Percentiles rank a stretch among this genome's conserved stretches.
Evolutionary conservation across 495 filamentous ascomycete species (phyloP).

Genomic region (Lasiosphaeria miniovina): DNA sequence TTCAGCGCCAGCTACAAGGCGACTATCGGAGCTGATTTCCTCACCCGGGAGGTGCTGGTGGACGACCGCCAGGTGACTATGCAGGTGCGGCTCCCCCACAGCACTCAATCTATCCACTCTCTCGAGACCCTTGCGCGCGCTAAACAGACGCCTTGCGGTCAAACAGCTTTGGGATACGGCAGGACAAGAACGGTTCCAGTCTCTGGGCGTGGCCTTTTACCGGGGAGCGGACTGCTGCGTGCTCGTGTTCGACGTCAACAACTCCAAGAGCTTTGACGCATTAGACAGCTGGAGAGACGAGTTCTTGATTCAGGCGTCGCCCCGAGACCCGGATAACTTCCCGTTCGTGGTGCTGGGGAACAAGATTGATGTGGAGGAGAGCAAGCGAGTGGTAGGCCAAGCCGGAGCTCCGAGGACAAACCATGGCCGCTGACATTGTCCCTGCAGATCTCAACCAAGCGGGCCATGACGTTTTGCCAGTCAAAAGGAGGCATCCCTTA

Average conservation of each 20-base stretch:
- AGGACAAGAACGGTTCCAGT: slow-evolving; percentile 97
- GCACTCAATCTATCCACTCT: background rate
- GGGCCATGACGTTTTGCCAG: slow-evolving; percentile 95
- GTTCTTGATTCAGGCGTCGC: slow-evolving; percentile 95
- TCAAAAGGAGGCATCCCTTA: slow-evolving; percentile 96
- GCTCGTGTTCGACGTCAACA: slow-evolving; percentile 97
- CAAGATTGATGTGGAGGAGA: slow-evolving; percentile 98
- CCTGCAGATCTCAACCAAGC: slow-evolving; percentile 78
- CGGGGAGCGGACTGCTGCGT: slow-evolving; percentile 98
- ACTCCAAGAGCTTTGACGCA: slow-evolving; percentile 97
- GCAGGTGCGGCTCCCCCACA: slow-evolving; percentile 65
- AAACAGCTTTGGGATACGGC: slow-evolving; percentile 94
- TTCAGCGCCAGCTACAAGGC: slow-evolving; percentile 99
- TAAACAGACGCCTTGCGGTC: background rate
- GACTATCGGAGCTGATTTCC: slow-evolving; percentile 97
- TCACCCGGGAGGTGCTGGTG: slow-evolving; percentile 96
- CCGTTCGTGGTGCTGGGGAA: slow-evolving; percentile 98
- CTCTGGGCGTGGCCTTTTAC: slow-evolving; percentile 96
- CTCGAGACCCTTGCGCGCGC: no score
- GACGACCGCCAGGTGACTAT: slow-evolving; percentile 97
- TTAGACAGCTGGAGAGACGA: slow-evolving; percentile 98
- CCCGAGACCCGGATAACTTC: slow-evolving; percentile 94
- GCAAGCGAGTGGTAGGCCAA: slow-evolving; percentile 75
- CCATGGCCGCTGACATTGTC: slow-evolving; percentile 9
- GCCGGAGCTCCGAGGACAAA: no score